phyloP scores from a whole-genome alignment of 306 rosid species.

The Cucumis cinereus region DNA sequence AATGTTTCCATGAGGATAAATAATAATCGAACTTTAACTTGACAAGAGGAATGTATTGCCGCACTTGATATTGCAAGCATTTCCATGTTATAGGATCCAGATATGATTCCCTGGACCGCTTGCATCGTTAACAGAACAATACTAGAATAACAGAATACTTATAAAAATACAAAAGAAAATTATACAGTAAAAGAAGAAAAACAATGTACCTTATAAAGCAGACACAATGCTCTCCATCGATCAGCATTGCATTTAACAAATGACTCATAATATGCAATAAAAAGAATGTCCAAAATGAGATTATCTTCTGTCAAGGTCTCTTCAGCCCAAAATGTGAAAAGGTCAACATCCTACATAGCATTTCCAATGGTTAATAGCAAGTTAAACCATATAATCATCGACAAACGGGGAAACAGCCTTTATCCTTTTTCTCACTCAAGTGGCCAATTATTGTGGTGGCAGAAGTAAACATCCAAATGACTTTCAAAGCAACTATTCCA shows the following conservation, averaged over 20 bases:
- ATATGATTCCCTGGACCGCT: conserved; percentile 50
- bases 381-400: neutral
- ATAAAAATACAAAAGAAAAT: neutral
- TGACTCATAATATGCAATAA: conserved; percentile 73
- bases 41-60: conserved; percentile 45
- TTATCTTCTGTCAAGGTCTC: conserved; percentile 83
- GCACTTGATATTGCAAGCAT: conserved; percentile 61
- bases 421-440: neutral
- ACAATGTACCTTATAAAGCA: conserved; percentile 51
- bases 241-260: conserved; percentile 55
- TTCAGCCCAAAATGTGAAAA: conserved; percentile 90
- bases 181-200: neutral
- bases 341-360: conserved; percentile 70
- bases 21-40: conserved; percentile 63
- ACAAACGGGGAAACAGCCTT: neutral
- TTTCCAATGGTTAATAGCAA: conserved; percentile 13
- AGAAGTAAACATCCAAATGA: neutral
- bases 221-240: conserved; percentile 59
- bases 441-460: conserved; percentile 5
- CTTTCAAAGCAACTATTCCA: neutral
- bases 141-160: neutral
- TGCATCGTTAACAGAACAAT: neutral
- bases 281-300: conserved; percentile 81
- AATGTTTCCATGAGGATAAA: conserved; percentile 75
- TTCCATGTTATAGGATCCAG: conserved; percentile 60